Evolutionary conservation across 768 basidiomycete genomes (phyloP), one percentile per base, ranked within the genome.

Genomic region (Leccinum imitatum): DNA sequence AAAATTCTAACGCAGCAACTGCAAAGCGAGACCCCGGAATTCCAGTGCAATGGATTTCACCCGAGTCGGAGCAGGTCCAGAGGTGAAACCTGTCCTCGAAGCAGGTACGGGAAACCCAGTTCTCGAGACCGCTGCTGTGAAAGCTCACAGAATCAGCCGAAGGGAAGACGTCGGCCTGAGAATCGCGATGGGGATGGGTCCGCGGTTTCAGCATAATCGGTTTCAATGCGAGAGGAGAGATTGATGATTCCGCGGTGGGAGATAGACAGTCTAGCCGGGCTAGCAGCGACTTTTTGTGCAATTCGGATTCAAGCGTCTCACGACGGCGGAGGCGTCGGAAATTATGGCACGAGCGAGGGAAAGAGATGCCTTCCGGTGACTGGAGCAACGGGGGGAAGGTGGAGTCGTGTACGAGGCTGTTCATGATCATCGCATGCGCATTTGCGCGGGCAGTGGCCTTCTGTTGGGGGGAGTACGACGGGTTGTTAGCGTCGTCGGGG

Each of bases 1-100:
- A 88, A 66, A 83, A 89, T 66, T 91, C 90, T 58, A 92, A 78
- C 50, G 84, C 84, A 48, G 89, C 86, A 50, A 91, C 86, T 35
- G 85, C 87, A 21, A 83, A 71, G 31, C 78, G 71, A 17, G 80
- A 75, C 54, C 85, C 81, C 33, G 77, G 67, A 50, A 89, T 79
- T 17, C 75, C 78, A 33, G 68, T 63, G 52, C 69, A 62, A 17
- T 72, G 70, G 37, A 76, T 60, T 19, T 76, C 67, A 39, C 80
- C 70, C 13, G 71, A 77, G 19, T 77, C 77, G 23, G 73, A 68
- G 4, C 78, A 77, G 13, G 80, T 71, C 77, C 85, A 88, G 4
- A 89, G 76, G 27, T 77, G 73, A 62, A 82, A 75, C 33, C 89
- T 79, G 58, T 92, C 89, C 72, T 93, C 90, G 70, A 90, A 91